phyloP scores from a whole-genome alignment of 805 yeast genomes.

The Lachancea meyersii region DNA sequence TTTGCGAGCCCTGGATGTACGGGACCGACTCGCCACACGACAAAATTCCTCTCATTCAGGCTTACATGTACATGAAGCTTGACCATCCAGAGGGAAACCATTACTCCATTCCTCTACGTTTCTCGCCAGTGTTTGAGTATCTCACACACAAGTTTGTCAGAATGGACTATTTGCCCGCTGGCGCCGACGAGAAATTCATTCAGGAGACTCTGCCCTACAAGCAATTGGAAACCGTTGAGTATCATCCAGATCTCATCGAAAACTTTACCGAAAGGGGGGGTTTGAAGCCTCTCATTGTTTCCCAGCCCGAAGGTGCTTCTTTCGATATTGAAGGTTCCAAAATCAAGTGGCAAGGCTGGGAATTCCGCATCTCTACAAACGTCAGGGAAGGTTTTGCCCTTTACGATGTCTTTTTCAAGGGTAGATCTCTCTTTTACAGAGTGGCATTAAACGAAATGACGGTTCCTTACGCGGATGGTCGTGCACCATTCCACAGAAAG shows the following conservation, averaged over 20 bases:
- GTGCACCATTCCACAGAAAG: slow-evolving; percentile 78
- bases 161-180: slow-evolving; percentile 70
- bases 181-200: slow-evolving; percentile 51
- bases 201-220: slow-evolving; percentile 57
- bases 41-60: slow-evolving; percentile 51
- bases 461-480: slow-evolving; percentile 81
- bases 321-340: slow-evolving; percentile 54
- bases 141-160: slow-evolving; percentile 54
- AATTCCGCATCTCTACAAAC: slow-evolving; percentile 61
- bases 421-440: slow-evolving; percentile 70
- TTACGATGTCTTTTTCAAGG: slow-evolving; percentile 68
- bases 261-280: slow-evolving; percentile 43
- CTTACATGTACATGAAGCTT: slow-evolving; percentile 68
- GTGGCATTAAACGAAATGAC: slow-evolving; percentile 76
- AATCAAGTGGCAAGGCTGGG: slow-evolving; percentile 80
- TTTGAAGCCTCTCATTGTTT: slow-evolving; percentile 60
- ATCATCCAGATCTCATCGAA: slow-evolving; percentile 64
- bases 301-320: slow-evolving; percentile 78
- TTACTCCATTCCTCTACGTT: slow-evolving; percentile 66
- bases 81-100: slow-evolving; percentile 68
- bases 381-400: slow-evolving; percentile 76
- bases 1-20: slow-evolving; percentile 80
- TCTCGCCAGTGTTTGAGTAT: slow-evolving; percentile 67
- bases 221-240: slow-evolving; percentile 56
- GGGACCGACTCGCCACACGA: slow-evolving; percentile 67